These are phyloP conservation scores for Akanthomyces lecanii DNA, from an alignment of 2,329 filamentous ascomycete species.

Conservation along the genomic window DNA sequence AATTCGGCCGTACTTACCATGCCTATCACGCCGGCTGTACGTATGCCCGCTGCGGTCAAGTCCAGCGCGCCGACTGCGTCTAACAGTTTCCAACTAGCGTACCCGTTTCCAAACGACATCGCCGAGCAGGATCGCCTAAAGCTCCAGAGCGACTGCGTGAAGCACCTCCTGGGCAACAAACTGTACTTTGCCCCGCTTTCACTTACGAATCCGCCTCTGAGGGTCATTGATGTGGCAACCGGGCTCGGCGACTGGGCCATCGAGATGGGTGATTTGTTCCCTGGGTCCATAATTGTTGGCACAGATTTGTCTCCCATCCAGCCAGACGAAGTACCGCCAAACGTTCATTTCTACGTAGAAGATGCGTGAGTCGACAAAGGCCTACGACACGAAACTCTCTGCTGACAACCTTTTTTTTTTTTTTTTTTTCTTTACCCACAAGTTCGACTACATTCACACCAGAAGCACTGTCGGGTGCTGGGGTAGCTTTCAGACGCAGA, in stretches of 20 bases:
- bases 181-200: conserved; percentile 41
- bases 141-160: conserved; percentile 35
- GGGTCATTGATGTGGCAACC: conserved; percentile 41
- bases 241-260: conserved; percentile 58
- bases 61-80: background rate
- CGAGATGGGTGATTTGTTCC: conserved; percentile 60
- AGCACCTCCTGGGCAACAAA: conserved; percentile 33
- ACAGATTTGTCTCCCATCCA: conserved; percentile 67
- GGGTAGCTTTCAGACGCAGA: conserved; percentile 42
- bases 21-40: conserved; percentile 44
- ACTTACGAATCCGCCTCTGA: conserved; percentile 30
- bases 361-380: conserved; percentile 42
- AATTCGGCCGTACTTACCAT: conserved; percentile 44
- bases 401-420: background rate
- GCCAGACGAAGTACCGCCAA: conserved; percentile 61
- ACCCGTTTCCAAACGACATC: conserved; percentile 42
- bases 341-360: conserved; percentile 72
- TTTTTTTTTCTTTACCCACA: conserved; percentile 38
- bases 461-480: conserved; percentile 47
- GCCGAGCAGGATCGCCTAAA: conserved; percentile 38
- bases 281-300: conserved; percentile 53
- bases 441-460: conserved; percentile 53
- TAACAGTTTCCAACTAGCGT: conserved; percentile 30
- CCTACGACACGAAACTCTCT: background rate
- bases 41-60: conserved; percentile 20